Conservation (phyloP, 345 rosid genomes). For the Mercurialis annua region DNA sequence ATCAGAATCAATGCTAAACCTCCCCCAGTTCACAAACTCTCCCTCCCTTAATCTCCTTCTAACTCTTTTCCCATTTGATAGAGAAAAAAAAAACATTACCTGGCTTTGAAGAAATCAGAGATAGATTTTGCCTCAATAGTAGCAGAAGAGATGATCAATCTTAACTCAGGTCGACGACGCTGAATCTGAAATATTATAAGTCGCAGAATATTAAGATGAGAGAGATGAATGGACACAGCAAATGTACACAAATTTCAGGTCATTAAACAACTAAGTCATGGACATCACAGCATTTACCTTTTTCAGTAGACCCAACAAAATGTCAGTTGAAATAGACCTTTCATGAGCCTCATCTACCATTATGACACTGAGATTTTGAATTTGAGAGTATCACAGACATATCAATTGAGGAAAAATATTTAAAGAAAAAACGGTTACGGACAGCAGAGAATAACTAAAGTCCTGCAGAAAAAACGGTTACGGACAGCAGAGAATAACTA, state of each 20-base stretch:
- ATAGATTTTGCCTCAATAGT: slow-evolving; percentile 92
- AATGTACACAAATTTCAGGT: slow-evolving; percentile 3
- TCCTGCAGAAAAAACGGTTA: neutral
- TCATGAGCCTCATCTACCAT: slow-evolving; percentile 99
- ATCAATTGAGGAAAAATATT: neutral
- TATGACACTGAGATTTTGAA: slow-evolving; percentile 59
- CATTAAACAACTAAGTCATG: slow-evolving; percentile 4
- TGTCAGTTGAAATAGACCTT: slow-evolving; percentile 93
- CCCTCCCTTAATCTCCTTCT: neutral
- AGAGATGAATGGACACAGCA: neutral
- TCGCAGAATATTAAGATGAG: slow-evolving; percentile 7
- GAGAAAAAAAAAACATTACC: slow-evolving; percentile 41
- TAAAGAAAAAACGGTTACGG: neutral
- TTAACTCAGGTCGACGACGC: slow-evolving; percentile 84
- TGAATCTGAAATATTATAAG: slow-evolving; percentile 53
- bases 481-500: neutral
- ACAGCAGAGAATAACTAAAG: neutral
- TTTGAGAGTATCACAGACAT: neutral
- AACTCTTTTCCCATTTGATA: neutral
- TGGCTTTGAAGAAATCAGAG: slow-evolving; percentile 67
- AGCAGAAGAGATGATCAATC: slow-evolving; percentile 87
- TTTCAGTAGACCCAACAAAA: slow-evolving; percentile 87
- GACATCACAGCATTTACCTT: slow-evolving; percentile 46
- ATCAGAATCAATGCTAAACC: neutral
- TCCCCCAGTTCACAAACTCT: neutral